These are phyloP conservation scores for Lachancea waltii DNA, from an alignment of 805 yeast genomes.

Conservation along the genomic window DNA sequence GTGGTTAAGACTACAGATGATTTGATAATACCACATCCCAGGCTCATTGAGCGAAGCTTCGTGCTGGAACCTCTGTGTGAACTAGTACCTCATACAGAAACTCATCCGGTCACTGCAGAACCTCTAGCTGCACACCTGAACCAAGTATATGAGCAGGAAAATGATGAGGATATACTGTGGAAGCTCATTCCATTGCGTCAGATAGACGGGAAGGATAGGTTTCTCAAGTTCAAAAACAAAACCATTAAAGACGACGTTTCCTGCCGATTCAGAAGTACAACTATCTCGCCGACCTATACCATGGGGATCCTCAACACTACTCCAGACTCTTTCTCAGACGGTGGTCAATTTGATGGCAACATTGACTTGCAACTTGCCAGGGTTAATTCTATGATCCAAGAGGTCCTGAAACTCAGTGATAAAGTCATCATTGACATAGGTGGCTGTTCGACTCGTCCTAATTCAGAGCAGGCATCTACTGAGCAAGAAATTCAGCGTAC, in stretches of 20 bases:
- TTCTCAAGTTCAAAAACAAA: conserved; percentile 22
- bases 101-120: conserved; percentile 85
- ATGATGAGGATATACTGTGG: conserved; percentile 45
- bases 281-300: conserved; percentile 43
- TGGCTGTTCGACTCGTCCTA: conserved; percentile 92
- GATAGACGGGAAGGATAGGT: conserved; percentile 23
- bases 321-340: conserved; percentile 95
- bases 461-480: conserved; percentile 52
- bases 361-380: conserved; percentile 38
- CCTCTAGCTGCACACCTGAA: conserved; percentile 63
- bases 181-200: conserved; percentile 43
- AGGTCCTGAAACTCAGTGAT: conserved; percentile 47
- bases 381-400: conserved; percentile 44
- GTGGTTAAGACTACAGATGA: conserved; percentile 48
- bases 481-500: conserved; percentile 69
- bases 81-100: conserved; percentile 52
- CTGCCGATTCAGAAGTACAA: conserved; percentile 31
- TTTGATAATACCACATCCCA: conserved; percentile 75
- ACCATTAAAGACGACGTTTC: conserved; percentile 41
- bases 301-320: conserved; percentile 91
- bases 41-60: conserved; percentile 85
- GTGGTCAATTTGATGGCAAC: conserved; percentile 41
- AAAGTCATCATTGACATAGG: conserved; percentile 73
- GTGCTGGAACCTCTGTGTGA: conserved; percentile 88
- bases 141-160: conserved; percentile 42